phyloP scores from a whole-genome alignment of 768 basidiomycete genomes.

The Tylopilus balloui region DNA sequence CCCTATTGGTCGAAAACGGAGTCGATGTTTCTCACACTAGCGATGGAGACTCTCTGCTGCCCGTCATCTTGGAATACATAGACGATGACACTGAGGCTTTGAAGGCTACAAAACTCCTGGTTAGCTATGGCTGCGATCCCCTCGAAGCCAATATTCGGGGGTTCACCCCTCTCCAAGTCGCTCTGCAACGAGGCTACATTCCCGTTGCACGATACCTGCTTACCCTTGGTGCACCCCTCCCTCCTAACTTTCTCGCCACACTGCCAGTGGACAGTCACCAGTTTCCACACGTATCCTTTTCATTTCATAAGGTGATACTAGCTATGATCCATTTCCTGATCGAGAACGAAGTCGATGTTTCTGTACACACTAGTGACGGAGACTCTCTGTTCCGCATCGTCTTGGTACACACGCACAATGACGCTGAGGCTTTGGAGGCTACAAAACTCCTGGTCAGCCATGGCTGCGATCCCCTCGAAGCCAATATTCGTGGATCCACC shows the following conservation, averaged over 20 bases:
- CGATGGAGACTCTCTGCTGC: neutral
- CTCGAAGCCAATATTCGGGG: neutral
- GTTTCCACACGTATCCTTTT: neutral
- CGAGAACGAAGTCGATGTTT: neutral
- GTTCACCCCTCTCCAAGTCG: neutral
- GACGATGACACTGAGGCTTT: neutral
- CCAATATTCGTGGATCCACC: neutral
- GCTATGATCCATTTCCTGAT: neutral
- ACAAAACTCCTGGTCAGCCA: neutral
- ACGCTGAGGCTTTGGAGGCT: neutral
- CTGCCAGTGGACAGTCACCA: neutral
- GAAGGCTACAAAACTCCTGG: neutral
- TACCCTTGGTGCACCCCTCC: neutral
- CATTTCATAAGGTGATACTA: no score
- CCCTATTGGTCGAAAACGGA: neutral
- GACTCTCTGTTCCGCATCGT: neutral
- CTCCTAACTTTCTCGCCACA: neutral
- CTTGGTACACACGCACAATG: accelerated
- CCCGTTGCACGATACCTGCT: neutral
- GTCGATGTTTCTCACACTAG: neutral
- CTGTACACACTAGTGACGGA: neutral
- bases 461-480: neutral
- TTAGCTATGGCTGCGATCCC: neutral
- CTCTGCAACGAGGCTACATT: neutral
- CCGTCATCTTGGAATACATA: neutral